phyloP scores from a whole-genome alignment of 208 protist genomes.

The Angomonas ambiguus region DNA sequence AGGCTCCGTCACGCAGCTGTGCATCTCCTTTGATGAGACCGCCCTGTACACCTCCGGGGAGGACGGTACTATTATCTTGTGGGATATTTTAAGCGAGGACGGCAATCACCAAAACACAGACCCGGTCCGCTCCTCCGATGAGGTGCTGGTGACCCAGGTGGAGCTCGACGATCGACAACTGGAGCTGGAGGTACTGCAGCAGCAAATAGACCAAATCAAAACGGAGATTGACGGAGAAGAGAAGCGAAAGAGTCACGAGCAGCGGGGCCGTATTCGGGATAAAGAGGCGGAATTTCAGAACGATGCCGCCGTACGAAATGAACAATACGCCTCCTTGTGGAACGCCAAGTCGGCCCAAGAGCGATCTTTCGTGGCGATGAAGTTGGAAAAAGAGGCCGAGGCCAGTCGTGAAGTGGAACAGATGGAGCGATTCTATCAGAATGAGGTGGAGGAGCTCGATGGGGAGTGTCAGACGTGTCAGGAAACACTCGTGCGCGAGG shows the following conservation, averaged over 20 bases:
- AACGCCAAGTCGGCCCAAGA: conserved; percentile 90
- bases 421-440: conserved; percentile 82
- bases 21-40: conserved; percentile 88
- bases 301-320: conserved; percentile 53
- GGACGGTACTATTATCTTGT: conserved; percentile 90
- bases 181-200: conserved; percentile 76
- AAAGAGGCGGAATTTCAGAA: conserved; percentile 86
- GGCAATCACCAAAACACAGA: conserved; percentile 28
- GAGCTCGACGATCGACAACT: conserved; percentile 91
- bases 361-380: conserved; percentile 85
- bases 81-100: conserved; percentile 79
- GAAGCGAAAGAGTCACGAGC: conserved; percentile 90
- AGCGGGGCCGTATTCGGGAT: conserved; percentile 90
- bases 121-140: conserved; percentile 42
- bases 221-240: conserved; percentile 94
- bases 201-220: conserved; percentile 87
- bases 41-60: conserved; percentile 86
- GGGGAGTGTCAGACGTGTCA: conserved; percentile 61
- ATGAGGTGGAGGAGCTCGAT: conserved; percentile 84
- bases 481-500: conserved; percentile 60
- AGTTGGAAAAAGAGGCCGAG: conserved; percentile 77
- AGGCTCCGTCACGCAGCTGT: conserved; percentile 70
- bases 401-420: conserved; percentile 54
- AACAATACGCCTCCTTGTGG: conserved; percentile 75
- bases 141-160: conserved; percentile 92